phyloP scores from a whole-genome alignment of 2,329 filamentous ascomycete species.

The Talaromyces sp. region DNA sequence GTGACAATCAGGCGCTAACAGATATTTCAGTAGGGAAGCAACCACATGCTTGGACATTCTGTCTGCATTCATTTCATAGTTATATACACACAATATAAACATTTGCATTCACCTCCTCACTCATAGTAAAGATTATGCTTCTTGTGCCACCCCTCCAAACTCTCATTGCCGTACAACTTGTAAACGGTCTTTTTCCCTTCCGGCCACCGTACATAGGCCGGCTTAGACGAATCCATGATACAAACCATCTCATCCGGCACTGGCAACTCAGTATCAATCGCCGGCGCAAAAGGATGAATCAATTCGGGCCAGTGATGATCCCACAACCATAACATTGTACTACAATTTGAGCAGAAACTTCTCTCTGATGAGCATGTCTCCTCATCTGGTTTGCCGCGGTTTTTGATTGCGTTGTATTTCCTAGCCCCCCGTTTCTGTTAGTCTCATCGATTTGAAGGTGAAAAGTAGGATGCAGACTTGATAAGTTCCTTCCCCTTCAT shows the following conservation, averaged over 20 bases:
- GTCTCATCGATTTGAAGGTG: too few relatives aligned
- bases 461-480: slow-evolving; percentile 47
- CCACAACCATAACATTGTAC: slow-evolving; percentile 51
- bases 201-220: slow-evolving; percentile 48
- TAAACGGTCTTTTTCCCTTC: slow-evolving; percentile 49
- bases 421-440: slow-evolving; percentile 27
- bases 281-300: slow-evolving; percentile 52
- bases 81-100: not conserved
- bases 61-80: not conserved
- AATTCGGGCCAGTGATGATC: slow-evolving; percentile 50
- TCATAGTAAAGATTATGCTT: slow-evolving; percentile 39
- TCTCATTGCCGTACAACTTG: slow-evolving; percentile 39
- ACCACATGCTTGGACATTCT: not conserved
- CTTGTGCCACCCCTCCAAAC: slow-evolving; percentile 50
- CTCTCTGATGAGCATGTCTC: slow-evolving; percentile 44
- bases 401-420: slow-evolving; percentile 48
- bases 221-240: slow-evolving; percentile 46
- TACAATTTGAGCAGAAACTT: slow-evolving; percentile 50
- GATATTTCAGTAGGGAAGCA: not conserved
- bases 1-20: slow-evolving; percentile 26
- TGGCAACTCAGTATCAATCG: slow-evolving; percentile 50
- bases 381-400: slow-evolving; percentile 43
- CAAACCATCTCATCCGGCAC: slow-evolving; percentile 50
- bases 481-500: slow-evolving; percentile 45
- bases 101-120: slow-evolving; percentile 21